Base-by-base conservation (phyloP, 2,329 filamentous ascomycete genomes). In the Fusarium redolens region DNA sequence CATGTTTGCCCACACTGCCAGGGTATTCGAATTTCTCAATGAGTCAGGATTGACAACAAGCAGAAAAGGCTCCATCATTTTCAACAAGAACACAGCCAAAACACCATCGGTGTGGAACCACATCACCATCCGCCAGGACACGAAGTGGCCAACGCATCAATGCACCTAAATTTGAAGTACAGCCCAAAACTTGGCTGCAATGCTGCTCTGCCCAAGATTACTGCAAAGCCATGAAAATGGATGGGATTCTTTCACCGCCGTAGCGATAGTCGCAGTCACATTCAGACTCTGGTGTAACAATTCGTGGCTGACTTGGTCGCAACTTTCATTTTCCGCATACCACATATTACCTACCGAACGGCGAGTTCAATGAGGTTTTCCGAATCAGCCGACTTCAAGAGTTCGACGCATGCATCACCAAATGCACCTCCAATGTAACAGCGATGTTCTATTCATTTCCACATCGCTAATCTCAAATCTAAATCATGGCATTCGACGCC, bases 91-190 rank as follows among this genome's bases (percentile, higher is more conserved):
- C 30, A 33, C 33, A 31, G 30, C 48, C 57, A 73, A 68, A 73
- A 73, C 61, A 73, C 63, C 56, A 71, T 68, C 45, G 43, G 58
- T 68, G 70, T 73, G 70, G 70, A 60, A 71, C 71, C 67, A 68
- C 71, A 62, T 68, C 71, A 63, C 58, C 67, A 61, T 56, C 48
- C 45, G 56, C 45, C 58, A 56, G 67, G 62, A 65, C 71, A 71
- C 63, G 71, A 73, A 61, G 62, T 64, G 71, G 70, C 71, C 71
- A 73, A 68, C 71, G 62, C 71, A 73, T 73, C 71, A 71, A 63
- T 73, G 71, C 71, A 74, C 45, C 62, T 64, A 30, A 61, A 47
- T 68, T 56, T 64, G 44, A 68, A 65, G 45, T 25, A 60, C 60
- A 56, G 57, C 65, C 67, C 70, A 73, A 65, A 54, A 65, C 69